phyloP scores from a whole-genome alignment of 2,329 filamentous ascomycete genomes.

The Fusarium annulatum region DNA sequence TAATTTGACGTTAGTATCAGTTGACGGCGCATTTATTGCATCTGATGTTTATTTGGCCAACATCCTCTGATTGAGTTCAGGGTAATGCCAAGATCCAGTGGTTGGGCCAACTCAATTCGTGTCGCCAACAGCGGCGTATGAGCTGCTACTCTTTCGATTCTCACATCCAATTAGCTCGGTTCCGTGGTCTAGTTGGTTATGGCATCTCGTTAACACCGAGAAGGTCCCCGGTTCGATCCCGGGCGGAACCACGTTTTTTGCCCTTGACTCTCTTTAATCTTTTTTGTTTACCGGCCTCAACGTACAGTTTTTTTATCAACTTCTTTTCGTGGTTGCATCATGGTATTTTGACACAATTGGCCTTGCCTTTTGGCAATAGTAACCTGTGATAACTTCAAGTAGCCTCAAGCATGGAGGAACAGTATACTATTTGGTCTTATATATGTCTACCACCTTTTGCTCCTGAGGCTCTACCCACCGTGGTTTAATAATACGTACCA shows the following conservation, averaged over 20 bases:
- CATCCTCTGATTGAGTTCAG: not conserved
- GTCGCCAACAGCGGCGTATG: fast-evolving
- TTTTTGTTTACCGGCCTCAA: fast-evolving
- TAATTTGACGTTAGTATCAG: not conserved
- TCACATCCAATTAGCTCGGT: constrained; percentile 13
- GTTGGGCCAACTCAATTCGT: not conserved
- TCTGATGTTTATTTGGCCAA: too few species aligned
- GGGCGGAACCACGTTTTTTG: constrained; percentile 45
- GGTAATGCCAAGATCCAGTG: not conserved
- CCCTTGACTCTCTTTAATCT: fast-evolving
- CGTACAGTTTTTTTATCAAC: fast-evolving
- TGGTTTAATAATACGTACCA: fast-evolving
- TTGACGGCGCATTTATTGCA: not conserved
- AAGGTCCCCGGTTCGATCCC: constrained; percentile 49
- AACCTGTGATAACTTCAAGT: not conserved
- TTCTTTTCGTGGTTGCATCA: fast-evolving
- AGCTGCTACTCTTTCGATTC: fast-evolving
- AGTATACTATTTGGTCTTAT: not conserved
- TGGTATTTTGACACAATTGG: not conserved
- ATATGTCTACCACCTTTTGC: too few species aligned
- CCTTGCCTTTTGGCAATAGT: not conserved
- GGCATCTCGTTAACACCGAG: constrained; percentile 49
- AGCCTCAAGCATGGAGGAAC: too few species aligned
- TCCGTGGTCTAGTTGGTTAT: constrained; percentile 49
- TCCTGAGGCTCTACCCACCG: fast-evolving